These are phyloP conservation scores for Xylaria sp. DNA, from an alignment of 2,329 filamentous ascomycete genomes.

Conservation along the genomic window DNA sequence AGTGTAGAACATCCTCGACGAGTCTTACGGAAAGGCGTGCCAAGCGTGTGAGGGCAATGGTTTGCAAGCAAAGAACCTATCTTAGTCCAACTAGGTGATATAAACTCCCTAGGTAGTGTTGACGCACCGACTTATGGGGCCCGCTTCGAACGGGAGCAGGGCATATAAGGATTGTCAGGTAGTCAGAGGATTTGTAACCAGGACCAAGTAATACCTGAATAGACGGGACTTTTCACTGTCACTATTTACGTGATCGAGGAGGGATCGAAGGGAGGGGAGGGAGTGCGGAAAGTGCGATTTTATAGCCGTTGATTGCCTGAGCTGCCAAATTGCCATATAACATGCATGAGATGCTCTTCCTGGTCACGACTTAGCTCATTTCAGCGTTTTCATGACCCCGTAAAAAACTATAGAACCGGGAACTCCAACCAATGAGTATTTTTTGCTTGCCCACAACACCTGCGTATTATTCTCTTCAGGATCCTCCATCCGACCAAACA, in stretches of 20 bases:
- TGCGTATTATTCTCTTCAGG: neutral
- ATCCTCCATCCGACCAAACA: conserved; percentile 1
- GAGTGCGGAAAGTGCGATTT: neutral
- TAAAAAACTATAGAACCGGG: conserved; percentile 9
- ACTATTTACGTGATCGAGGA: neutral
- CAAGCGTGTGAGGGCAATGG: too few species aligned
- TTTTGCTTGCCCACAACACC: conserved; percentile 5
- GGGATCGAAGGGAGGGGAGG: neutral
- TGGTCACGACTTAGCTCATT: conserved; percentile 3
- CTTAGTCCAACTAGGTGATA: too few species aligned
- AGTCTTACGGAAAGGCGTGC: too few species aligned
- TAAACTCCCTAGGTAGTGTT: too few species aligned
- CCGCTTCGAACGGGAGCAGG: too few species aligned
- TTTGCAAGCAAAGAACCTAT: too few species aligned
- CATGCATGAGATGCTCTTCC: conserved; percentile 7
- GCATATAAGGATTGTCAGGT: too few species aligned
- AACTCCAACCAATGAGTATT: neutral
- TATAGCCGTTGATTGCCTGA: neutral
- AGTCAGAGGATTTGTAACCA: neutral
- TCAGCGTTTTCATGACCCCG: neutral
- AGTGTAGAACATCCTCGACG: too few species aligned
- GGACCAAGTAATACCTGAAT: neutral
- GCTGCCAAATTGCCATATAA: conserved; percentile 12
- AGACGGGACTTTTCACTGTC: neutral
- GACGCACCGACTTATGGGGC: too few species aligned